Conservation (phyloP, 2,329 filamentous ascomycete genomes). For the Diaporthe amygdali region DNA sequence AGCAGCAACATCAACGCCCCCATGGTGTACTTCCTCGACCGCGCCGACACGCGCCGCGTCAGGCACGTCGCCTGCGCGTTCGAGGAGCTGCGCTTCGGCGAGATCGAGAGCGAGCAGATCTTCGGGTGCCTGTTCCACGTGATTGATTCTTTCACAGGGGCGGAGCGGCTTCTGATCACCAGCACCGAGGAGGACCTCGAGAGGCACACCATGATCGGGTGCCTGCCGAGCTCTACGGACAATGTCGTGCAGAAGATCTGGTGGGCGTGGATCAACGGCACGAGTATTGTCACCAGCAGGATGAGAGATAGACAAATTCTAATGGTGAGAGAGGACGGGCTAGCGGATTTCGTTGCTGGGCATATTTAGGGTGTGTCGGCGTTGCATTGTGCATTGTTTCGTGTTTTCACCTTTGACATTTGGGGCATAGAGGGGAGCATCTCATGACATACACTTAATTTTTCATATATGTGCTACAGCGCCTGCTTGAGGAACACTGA, state of each 20-base stretch:
- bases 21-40: conserved; percentile 52
- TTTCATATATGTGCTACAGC: not conserved
- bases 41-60: conserved; percentile 49
- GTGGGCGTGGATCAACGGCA: conserved; percentile 50
- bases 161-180: conserved; percentile 44
- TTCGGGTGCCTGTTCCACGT: conserved; percentile 55
- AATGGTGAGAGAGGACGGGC: conserved; percentile 48
- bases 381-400: not conserved
- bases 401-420: not conserved
- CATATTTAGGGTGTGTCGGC: conserved; percentile 8
- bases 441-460: not conserved
- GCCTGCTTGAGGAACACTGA: not conserved
- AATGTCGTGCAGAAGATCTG: conserved; percentile 54
- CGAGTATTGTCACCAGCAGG: conserved; percentile 42
- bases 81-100: conserved; percentile 48
- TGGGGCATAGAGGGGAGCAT: not conserved
- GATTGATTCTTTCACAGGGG: conserved; percentile 48
- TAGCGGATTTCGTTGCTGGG: conserved; percentile 39
- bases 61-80: conserved; percentile 49
- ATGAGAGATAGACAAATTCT: conserved; percentile 49
- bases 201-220: conserved; percentile 28
- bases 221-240: conserved; percentile 37
- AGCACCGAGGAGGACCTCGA: conserved; percentile 43
- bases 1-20: conserved; percentile 51
- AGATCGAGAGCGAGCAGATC: conserved; percentile 48